A percentile compares a stretch with the other conserved stretches of the same genome.
These are phyloP conservation scores for Dictyostelium intermedium DNA, from an alignment of 78 protist genomes.

Conservation along the genomic window DNA sequence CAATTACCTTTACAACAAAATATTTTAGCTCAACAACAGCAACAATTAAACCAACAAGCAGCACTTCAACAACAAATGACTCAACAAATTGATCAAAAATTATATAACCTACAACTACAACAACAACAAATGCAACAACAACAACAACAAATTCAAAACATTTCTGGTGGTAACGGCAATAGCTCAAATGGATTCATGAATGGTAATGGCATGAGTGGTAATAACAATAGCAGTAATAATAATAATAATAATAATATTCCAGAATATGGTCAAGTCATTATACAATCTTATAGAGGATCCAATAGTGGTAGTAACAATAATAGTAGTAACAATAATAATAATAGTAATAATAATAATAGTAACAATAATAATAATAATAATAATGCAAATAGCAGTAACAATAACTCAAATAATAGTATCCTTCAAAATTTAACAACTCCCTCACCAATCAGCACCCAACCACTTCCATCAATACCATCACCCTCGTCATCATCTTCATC, in stretches of 20 bases:
- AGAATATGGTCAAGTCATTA: not conserved
- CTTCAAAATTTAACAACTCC: not conserved
- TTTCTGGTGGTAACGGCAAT: not conserved
- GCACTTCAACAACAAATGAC: not conserved
- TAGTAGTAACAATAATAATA: not conserved
- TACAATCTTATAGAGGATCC: not conserved
- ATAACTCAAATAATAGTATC: not conserved
- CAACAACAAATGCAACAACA: not conserved
- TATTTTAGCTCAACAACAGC: conserved; percentile 17
- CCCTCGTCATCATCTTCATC: not conserved
- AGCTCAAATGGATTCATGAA: not conserved
- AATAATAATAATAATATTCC: not conserved
- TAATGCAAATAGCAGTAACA: not conserved
- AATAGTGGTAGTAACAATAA: not conserved
- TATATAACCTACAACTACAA: conserved; percentile 9
- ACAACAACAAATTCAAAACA: conserved; percentile 3
- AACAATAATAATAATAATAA: not conserved
- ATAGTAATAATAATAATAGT: not conserved
- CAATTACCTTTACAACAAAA: not conserved
- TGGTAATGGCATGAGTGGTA: not conserved
- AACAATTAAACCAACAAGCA: not conserved
- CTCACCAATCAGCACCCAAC: not conserved
- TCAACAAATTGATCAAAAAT: not conserved
- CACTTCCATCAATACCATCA: not conserved
- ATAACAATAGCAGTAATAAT: not conserved